Conservation (phyloP, 257 asterid species). For the Nicotiana tomentosiformis region DNA sequence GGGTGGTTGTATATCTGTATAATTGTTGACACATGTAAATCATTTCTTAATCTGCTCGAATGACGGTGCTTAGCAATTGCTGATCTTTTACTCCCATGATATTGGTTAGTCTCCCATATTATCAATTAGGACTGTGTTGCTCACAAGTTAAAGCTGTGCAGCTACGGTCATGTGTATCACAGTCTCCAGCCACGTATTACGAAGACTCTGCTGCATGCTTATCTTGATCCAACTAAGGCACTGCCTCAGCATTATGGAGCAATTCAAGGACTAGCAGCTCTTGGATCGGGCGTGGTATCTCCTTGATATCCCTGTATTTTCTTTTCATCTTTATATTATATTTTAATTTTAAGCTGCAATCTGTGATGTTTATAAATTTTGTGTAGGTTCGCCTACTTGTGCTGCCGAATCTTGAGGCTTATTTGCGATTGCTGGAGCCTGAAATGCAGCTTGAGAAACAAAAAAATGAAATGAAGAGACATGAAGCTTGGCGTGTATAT, state of each 20-base stretch:
- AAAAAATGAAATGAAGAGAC: slow-evolving; percentile 88
- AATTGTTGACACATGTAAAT: background rate
- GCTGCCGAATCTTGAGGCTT: slow-evolving; percentile 83
- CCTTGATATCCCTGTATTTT: slow-evolving; percentile 9
- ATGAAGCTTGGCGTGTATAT: slow-evolving; percentile 94
- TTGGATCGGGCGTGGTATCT: slow-evolving; percentile 89
- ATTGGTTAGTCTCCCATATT: background rate
- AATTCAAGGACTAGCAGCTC: slow-evolving; percentile 88
- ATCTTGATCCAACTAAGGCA: slow-evolving; percentile 82
- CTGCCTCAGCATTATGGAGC: slow-evolving; percentile 98
- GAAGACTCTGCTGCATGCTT: slow-evolving; percentile 72
- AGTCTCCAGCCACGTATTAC: slow-evolving; percentile 88
- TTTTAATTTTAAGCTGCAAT: background rate
- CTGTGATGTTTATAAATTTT: slow-evolving; percentile 14
- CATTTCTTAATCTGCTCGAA: slow-evolving; percentile 4
- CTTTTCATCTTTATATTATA: background rate
- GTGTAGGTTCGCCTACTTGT: slow-evolving; percentile 68
- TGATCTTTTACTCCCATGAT: background rate
- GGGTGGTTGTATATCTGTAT: background rate
- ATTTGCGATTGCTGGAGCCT: slow-evolving; percentile 79
- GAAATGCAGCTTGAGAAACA: slow-evolving; percentile 92
- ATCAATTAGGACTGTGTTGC: background rate
- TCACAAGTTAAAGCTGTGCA: slow-evolving; percentile 26
- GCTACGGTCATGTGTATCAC: slow-evolving; percentile 84
- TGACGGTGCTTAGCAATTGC: background rate